These are phyloP conservation scores for Tubosaeta sp. DNA, from an alignment of 768 basidiomycete species.

Conservation along the genomic window DNA sequence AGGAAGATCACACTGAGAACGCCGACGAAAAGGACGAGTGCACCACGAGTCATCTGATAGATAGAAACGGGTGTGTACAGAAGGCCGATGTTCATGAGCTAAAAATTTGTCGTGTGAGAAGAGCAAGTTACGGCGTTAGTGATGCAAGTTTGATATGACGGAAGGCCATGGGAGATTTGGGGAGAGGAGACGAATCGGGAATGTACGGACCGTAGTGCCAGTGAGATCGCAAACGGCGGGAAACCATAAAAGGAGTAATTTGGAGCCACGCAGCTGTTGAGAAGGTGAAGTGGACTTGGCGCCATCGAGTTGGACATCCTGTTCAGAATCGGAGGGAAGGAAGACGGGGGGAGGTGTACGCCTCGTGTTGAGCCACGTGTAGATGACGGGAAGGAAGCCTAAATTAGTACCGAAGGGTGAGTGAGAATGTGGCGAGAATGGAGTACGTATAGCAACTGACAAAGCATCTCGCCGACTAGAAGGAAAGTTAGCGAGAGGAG, in stretches of 20 bases:
- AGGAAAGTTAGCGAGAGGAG: constrained; percentile 33
- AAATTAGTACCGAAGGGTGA: constrained; percentile 15
- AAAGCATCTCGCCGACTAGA: constrained; percentile 90
- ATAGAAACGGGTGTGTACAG: constrained; percentile 96
- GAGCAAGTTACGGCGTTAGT: constrained; percentile 16
- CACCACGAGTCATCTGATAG: constrained; percentile 94
- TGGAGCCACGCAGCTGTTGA: constrained; percentile 60
- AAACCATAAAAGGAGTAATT: constrained; percentile 75
- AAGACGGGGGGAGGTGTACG: constrained; percentile 47
- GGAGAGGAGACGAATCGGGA: constrained; percentile 11
- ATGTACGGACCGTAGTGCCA: constrained; percentile 72
- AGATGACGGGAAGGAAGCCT: constrained; percentile 86
- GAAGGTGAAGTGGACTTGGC: constrained; percentile 20
- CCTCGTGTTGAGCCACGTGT: constrained; percentile 55
- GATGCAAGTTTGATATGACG: constrained; percentile 5
- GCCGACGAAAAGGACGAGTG: constrained; percentile 92
- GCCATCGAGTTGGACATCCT: constrained; percentile 37
- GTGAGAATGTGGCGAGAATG: constrained; percentile 15
- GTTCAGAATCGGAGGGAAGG: constrained; percentile 49
- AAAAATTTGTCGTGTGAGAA: constrained; percentile 15
- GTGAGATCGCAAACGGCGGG: constrained; percentile 88
- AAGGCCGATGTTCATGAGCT: constrained; percentile 93
- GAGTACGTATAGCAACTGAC: constrained; percentile 43
- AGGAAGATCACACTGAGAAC: constrained; percentile 89
- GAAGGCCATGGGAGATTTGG: constrained; percentile 5